phyloP scores from a whole-genome alignment of 192 early-diverging fungal genomes.

The Backusella circina region DNA sequence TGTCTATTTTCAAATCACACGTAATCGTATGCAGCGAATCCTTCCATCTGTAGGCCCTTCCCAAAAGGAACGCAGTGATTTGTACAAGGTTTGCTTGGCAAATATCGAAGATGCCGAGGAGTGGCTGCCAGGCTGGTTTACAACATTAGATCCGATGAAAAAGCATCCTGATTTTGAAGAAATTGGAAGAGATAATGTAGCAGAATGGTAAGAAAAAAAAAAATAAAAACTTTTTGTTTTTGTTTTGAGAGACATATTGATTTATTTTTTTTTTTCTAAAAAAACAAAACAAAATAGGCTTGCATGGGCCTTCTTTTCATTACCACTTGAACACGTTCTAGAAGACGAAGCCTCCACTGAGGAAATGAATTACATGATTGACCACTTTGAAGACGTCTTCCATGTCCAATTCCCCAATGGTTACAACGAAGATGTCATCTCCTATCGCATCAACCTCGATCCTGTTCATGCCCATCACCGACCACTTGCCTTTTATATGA shows the following conservation, averaged over 20 bases:
- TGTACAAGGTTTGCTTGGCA: slow-evolving; percentile 15
- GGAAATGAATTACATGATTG: slow-evolving; percentile 21
- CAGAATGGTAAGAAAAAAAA: slow-evolving; percentile 30
- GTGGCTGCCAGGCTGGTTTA: slow-evolving; percentile 28
- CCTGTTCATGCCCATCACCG: slow-evolving; percentile 27
- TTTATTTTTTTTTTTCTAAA: too few relatives aligned
- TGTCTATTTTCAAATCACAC: slow-evolving; percentile 25
- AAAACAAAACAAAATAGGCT: too few relatives aligned
- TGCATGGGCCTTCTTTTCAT: slow-evolving; percentile 29
- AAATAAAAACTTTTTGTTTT: too few relatives aligned
- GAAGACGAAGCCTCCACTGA: neutral
- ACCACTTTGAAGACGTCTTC: slow-evolving; percentile 6
- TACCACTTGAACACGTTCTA: slow-evolving; percentile 9
- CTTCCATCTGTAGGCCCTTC: neutral
- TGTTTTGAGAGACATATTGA: too few relatives aligned
- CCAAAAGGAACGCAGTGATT: slow-evolving; percentile 6
- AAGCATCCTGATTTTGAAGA: neutral
- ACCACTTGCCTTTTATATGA: slow-evolving; percentile 26
- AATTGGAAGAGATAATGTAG: slow-evolving; percentile 25
- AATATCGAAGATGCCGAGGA: slow-evolving; percentile 14
- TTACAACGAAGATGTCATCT: slow-evolving; percentile 16
- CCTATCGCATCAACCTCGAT: slow-evolving; percentile 30
- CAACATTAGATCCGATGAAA: neutral
- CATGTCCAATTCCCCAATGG: slow-evolving; percentile 17
- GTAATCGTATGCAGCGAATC: slow-evolving; percentile 26